phyloP scores from a whole-genome alignment of 2,329 filamentous ascomycete species.

The Penicillium sp. region DNA sequence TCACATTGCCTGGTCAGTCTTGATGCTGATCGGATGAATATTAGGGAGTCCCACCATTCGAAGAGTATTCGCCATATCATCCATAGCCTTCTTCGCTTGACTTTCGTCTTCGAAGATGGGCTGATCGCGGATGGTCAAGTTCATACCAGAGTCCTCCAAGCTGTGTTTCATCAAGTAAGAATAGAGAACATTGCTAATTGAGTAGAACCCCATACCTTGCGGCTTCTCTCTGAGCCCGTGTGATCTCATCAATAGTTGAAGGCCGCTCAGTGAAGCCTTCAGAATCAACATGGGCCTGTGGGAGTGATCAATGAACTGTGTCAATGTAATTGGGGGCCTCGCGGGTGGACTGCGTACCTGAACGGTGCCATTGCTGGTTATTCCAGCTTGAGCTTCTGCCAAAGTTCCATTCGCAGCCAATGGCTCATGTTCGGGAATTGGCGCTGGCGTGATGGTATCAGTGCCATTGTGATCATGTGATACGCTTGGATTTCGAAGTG shows the following conservation, averaged over 20 bases:
- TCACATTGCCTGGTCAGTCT: slow-evolving; percentile 18
- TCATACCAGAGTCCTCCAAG: slow-evolving; percentile 47
- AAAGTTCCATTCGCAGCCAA: slow-evolving; percentile 32
- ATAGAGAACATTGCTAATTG: slow-evolving; percentile 4
- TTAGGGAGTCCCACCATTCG: slow-evolving; percentile 39
- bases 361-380: slow-evolving; percentile 24
- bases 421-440: slow-evolving; percentile 21
- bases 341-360: not conserved
- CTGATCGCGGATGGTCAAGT: slow-evolving; percentile 51
- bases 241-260: slow-evolving; percentile 47
- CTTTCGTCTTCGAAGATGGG: slow-evolving; percentile 53
- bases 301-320: slow-evolving; percentile 14
- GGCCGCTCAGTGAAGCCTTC: slow-evolving; percentile 45
- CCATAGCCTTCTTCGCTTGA: slow-evolving; percentile 51
- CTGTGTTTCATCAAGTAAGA: slow-evolving; percentile 26
- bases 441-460: slow-evolving; percentile 21
- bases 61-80: slow-evolving; percentile 52
- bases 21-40: not conserved
- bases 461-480: slow-evolving; percentile 27
- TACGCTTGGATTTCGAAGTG: slow-evolving; percentile 28
- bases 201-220: slow-evolving; percentile 32
- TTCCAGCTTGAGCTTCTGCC: slow-evolving; percentile 19
- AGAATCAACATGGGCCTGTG: slow-evolving; percentile 37
- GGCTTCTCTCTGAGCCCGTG: slow-evolving; percentile 48
- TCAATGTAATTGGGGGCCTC: not conserved